Base-by-base conservation (phyloP, 2,329 filamentous ascomycete genomes). In the Trichoderma sp. region DNA sequence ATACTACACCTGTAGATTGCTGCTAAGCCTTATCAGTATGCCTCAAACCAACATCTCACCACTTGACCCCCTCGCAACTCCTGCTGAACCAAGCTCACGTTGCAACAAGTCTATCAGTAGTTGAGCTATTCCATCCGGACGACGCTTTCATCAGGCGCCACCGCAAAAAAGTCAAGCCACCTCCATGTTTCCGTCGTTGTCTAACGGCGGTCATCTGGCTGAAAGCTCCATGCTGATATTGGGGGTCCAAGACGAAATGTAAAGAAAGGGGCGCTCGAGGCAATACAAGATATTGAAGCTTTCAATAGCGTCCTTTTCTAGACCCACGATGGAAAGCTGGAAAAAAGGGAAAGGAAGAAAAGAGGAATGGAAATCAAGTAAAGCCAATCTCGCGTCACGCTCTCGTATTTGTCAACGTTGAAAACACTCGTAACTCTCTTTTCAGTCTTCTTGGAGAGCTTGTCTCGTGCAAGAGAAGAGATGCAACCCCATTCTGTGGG, bases 401-500 rank as follows among this genome's bases (percentile, higher is more conserved):
- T 15, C 42, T 52, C 17, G 15, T 37, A 50, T 10, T 17, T 22
- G 22, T 52, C 29, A 32, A 17, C 9, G 8, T 63, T 12, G 3
- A 4, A 9, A 34, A 25, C 8, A 8, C 10, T 45, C 27, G 13
- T 13, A 48, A 48, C n/a, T 48, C 42, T 48, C 22, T 4, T 34
- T 25, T n/a, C 8, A 19, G 9, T 45, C 27, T 27, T 56, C 13
- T 9, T 22, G 15, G 4, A 22, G 35, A 45, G 25, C 34, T 34
- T 19, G n/a, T 64, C 35, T 35, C 35, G 60, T 56, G 25, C 29
- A 34, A 54, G 32, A 15, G 19, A 42, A n/a, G 37, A 32, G 34
- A 34, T 42, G 60, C 34, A 19, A 42, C 59, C 50, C 50, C 27
- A 34, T 64, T 56, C 35, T 54, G 61, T 64, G 48, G 61, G 61